A percentile compares a stretch with the other conserved stretches of the same genome.
Conservation (phyloP, 192 early-diverging fungal species). For the Entophlyctis helioformis region DNA sequence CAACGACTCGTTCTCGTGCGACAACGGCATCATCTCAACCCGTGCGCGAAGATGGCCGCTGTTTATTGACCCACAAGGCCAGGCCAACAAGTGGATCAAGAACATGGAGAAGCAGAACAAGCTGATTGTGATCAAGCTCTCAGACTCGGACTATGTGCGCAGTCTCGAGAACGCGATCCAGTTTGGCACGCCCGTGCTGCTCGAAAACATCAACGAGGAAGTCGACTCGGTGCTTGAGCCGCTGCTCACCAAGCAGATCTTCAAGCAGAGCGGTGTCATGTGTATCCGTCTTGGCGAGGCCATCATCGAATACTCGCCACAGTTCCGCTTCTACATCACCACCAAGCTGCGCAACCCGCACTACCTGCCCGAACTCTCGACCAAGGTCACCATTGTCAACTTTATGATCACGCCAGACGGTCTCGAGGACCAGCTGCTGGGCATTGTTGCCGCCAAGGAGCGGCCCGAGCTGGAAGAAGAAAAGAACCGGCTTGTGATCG, state of each 20-base stretch:
- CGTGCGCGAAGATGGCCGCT: conserved; percentile 46
- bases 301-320: conserved; percentile 47
- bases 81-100: conserved; percentile 57
- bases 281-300: conserved; percentile 44
- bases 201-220: conserved; percentile 53
- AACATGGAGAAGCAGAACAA: conserved; percentile 49
- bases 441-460: conserved; percentile 51
- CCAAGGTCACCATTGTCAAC: conserved; percentile 51
- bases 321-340: conserved; percentile 50
- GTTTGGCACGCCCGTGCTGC: conserved; percentile 47
- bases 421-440: conserved; percentile 46
- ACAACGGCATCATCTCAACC: conserved; percentile 47
- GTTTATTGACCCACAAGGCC: conserved; percentile 51
- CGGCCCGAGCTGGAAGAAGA: conserved; percentile 56
- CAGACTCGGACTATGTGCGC: conserved; percentile 44
- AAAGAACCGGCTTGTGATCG: conserved; percentile 42
- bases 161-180: conserved; percentile 48
- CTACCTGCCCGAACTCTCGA: conserved; percentile 50
- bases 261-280: conserved; percentile 52
- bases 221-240: conserved; percentile 51
- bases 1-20: conserved; percentile 44
- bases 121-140: conserved; percentile 45
- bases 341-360: conserved; percentile 50
- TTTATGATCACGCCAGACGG: conserved; percentile 56
- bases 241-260: conserved; percentile 48